Conservation (phyloP, 495 filamentous ascomycete genomes). For the Aspergillus heteromorphus region DNA sequence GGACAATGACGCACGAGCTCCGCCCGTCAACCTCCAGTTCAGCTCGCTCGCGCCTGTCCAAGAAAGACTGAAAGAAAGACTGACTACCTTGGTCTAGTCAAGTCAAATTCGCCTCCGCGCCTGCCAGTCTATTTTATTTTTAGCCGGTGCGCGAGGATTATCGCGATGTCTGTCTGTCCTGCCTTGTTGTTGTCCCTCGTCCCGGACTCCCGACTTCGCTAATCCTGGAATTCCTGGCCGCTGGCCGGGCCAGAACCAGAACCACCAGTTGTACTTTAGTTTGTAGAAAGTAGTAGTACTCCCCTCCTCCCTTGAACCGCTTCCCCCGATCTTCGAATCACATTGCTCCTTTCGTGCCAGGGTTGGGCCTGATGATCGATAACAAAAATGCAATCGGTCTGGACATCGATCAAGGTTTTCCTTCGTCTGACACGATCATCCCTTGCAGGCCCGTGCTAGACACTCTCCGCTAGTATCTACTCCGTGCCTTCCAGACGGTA, state of each 20-base stretch:
- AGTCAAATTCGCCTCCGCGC: not conserved
- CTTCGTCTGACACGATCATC: not conserved
- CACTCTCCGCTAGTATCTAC: not conserved
- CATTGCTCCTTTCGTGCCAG: conserved; percentile 1
- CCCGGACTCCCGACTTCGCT: too few relatives aligned
- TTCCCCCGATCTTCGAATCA: conserved; percentile 2
- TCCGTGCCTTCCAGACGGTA: too few relatives aligned
- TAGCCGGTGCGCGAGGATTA: conserved; percentile 5
- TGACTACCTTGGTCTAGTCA: too few relatives aligned
- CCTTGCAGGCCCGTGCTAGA: not conserved
- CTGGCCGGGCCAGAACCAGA: conserved; percentile 1
- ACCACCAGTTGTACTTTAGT: too few relatives aligned
- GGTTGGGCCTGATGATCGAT: conserved; percentile 7
- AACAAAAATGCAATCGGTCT: conserved; percentile 16
- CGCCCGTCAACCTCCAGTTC: conserved; percentile 7
- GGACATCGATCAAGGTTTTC: not conserved
- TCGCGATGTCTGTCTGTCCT: too few relatives aligned
- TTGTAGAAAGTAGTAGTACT: too few relatives aligned
- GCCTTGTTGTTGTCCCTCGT: not conserved
- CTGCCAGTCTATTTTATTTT: conserved; percentile 9
- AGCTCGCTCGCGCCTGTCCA: not conserved
- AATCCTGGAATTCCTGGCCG: not conserved
- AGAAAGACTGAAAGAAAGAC: too few relatives aligned
- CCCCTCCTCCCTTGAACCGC: not conserved
- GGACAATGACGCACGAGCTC: conserved; percentile 27